A percentile compares a stretch with the other conserved stretches of the same genome.
Conservation (phyloP, 2,329 filamentous ascomycete genomes). For the Chaetomium olivaceum region DNA sequence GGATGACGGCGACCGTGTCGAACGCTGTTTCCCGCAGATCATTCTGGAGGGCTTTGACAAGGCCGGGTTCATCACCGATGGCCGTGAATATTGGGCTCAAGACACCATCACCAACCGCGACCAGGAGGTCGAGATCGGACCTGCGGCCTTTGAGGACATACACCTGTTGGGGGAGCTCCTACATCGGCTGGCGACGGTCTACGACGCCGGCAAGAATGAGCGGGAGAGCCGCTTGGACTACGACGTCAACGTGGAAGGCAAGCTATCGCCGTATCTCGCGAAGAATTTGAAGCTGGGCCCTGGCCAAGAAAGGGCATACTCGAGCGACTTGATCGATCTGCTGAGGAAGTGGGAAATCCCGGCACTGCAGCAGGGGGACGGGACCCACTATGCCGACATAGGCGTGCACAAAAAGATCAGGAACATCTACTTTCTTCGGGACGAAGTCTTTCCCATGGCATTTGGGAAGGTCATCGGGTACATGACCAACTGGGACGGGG, state of each 20-base stretch:
- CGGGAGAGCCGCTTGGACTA: background rate
- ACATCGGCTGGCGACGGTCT: conserved; percentile 11
- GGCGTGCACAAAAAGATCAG: background rate
- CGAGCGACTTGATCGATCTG: background rate
- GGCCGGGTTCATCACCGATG: background rate
- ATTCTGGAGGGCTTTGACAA: conserved; percentile 22
- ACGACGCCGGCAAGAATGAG: background rate
- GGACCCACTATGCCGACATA: background rate
- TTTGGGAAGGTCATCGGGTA: background rate
- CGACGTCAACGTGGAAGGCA: background rate
- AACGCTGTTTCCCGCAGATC: conserved; percentile 19
- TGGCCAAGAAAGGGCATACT: background rate
- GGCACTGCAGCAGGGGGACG: background rate
- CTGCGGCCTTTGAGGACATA: conserved; percentile 11
- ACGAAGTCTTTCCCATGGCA: background rate
- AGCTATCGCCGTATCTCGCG: background rate
- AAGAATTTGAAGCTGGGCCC: background rate
- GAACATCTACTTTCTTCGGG: background rate
- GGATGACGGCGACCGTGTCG: background rate
- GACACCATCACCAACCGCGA: background rate
- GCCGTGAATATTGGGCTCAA: background rate
- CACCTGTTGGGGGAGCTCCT: conserved; percentile 15
- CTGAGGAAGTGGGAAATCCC: background rate
- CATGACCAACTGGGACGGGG: background rate
- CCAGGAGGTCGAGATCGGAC: background rate